Percentiles rank a stretch among this genome's conserved stretches.
Evolutionary conservation across 148 eudicot genomes (phyloP).

Genomic region (Chenopodium formosanum): DNA sequence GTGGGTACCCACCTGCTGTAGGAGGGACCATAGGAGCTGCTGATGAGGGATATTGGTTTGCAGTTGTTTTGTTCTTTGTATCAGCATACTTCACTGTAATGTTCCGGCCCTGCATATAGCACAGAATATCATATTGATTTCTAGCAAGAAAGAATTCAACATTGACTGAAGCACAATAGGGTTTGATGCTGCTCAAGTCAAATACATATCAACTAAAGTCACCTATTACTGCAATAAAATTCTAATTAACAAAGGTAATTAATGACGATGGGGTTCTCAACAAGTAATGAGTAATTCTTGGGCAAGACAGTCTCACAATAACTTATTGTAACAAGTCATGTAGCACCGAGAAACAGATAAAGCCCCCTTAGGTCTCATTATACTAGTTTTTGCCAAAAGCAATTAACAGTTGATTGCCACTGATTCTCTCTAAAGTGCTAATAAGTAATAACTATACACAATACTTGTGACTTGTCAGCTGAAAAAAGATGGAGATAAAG

Average conservation of each 20-base stretch:
- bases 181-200: not conserved
- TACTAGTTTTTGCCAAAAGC: not conserved
- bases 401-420: not conserved
- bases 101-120: constrained; percentile 50
- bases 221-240: not conserved
- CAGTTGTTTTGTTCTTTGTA: constrained; percentile 33
- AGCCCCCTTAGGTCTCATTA: not conserved
- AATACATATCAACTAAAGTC: not conserved
- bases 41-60: constrained; percentile 36
- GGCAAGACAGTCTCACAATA: not conserved
- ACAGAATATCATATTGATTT: not conserved
- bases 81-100: constrained; percentile 65
- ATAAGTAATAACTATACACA: not conserved
- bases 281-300: not conserved
- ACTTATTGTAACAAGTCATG: not conserved
- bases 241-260: not conserved
- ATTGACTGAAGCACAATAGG: not conserved
- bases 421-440: not conserved
- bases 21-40: constrained; percentile 40
- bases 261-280: not conserved
- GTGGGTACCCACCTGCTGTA: constrained; percentile 36
- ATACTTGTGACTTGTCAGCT: not conserved
- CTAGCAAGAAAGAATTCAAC: not conserved
- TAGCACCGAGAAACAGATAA: too few species aligned
- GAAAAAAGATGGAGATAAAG: not conserved